Evolutionary conservation across 2,329 filamentous ascomycete species (phyloP), one percentile per base, ranked within the genome.

Genomic region (Talaromyces atroroseus): DNA sequence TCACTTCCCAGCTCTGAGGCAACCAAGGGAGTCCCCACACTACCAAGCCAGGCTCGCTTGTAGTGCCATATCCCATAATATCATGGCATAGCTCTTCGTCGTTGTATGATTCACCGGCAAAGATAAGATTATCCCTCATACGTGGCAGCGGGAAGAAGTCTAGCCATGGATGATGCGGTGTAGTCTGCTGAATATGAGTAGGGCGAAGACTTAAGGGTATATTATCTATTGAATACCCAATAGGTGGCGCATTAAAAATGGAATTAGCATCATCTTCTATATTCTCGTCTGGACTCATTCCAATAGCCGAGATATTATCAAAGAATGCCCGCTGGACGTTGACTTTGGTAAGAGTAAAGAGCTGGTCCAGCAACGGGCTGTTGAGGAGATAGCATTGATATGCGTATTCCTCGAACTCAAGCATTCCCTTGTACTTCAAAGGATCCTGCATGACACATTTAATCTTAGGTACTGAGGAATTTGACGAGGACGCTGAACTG

Each of bases 1-100:
- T 76, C 3, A 77, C 60, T 61, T 78, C 76, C 76, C 75, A 78
- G 42, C 70, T 72, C 5, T 63, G 57, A 2, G 68, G 55, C 26
- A 66, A 58, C 68, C 75, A 77, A 10, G 75, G 73, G 20, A 71
- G 67, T 11, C 66, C 65, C 74, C 75, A 78, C 11, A 72, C 58
- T 42, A 61, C 57, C 5, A 56, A 26, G 2, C 54, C 54, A 20
- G 18, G 14, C 2, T 34, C 69, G 16, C 23, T 5, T 32, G 20
- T 23, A 63, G 34, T 36, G 16, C 45, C 14, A 36, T 42, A 23
- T 20, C 60, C 60, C n/a, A 58, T 40, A 56, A 64, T 49, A 40
- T 62, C 61, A 23, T 45, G 48, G 34, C 61, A 64, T 11, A 64
- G 53, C 14, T 59, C 54, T 21, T 29, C 47, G 34, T 59, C 58